phyloP scores from a whole-genome alignment of 352 stramenopile species.

The Pythium phragmitis region DNA sequence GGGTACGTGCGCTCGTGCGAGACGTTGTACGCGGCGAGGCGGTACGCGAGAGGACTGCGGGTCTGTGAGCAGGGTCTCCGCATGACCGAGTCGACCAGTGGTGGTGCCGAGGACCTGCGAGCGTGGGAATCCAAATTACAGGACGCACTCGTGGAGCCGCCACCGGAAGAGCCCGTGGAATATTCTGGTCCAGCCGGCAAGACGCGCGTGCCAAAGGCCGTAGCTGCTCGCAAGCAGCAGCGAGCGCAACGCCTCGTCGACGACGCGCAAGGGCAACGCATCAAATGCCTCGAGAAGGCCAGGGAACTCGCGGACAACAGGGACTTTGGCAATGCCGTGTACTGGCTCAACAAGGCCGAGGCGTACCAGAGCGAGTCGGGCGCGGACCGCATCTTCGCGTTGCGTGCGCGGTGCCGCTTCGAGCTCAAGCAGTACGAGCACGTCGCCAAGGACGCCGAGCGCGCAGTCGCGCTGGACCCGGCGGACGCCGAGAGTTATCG shows the following conservation, averaged over 20 bases:
- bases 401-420: conserved; percentile 21
- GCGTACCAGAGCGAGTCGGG: conserved; percentile 11
- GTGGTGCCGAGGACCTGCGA: neutral
- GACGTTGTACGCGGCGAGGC: conserved; percentile 13
- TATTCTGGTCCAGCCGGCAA: neutral
- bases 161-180: conserved; percentile 9
- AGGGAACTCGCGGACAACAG: conserved; percentile 13
- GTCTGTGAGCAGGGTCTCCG: conserved; percentile 23
- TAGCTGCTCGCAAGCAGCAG: conserved; percentile 19
- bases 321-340: conserved; percentile 29
- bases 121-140: conserved; percentile 16
- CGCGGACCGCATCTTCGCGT: conserved; percentile 8
- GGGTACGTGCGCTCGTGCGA: conserved; percentile 20
- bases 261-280: conserved; percentile 8
- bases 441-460: conserved; percentile 7
- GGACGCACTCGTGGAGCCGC: conserved; percentile 13
- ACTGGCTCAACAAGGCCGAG: conserved; percentile 23
- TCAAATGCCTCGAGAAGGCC: conserved; percentile 21
- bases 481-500: conserved; percentile 14
- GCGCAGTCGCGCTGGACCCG: conserved; percentile 15
- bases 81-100: neutral
- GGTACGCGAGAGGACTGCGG: conserved; percentile 18
- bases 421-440: conserved; percentile 28
- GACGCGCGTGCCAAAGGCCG: conserved; percentile 17
- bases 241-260: conserved; percentile 19